These are phyloP conservation scores for Neocatenulostroma microsporum DNA, from an alignment of 2,329 filamentous ascomycete species.

Conservation along the genomic window DNA sequence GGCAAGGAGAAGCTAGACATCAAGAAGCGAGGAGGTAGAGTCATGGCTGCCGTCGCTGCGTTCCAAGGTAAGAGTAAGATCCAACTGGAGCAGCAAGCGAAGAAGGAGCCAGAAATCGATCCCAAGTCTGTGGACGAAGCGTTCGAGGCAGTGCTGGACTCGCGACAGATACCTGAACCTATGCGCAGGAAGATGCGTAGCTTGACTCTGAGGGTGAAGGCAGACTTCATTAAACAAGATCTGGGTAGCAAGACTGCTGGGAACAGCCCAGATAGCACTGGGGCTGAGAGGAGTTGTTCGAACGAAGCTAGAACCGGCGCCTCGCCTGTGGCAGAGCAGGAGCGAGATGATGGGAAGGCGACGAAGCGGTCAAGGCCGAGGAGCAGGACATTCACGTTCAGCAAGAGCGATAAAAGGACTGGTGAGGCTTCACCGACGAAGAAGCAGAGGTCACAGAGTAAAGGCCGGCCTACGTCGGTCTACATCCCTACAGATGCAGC, in stretches of 20 bases:
- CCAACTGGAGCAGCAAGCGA: slow-evolving; percentile 25
- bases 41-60: slow-evolving; percentile 57
- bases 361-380: slow-evolving; percentile 47
- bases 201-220: slow-evolving; percentile 81
- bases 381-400: slow-evolving; percentile 72
- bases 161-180: slow-evolving; percentile 86
- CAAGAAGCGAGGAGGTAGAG: slow-evolving; percentile 45
- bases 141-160: slow-evolving; percentile 60
- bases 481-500: slow-evolving; percentile 47
- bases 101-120: slow-evolving; percentile 42
- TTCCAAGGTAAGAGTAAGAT: slow-evolving; percentile 49
- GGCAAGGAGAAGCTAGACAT: slow-evolving; percentile 25
- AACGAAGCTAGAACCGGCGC: neutral
- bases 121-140: slow-evolving; percentile 52
- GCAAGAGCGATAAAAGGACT: slow-evolving; percentile 49
- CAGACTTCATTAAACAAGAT: slow-evolving; percentile 88
- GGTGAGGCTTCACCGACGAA: slow-evolving; percentile 55
- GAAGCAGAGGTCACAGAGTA: slow-evolving; percentile 58
- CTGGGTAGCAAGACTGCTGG: slow-evolving; percentile 53
- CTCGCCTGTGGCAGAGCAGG: slow-evolving; percentile 3
- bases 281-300: slow-evolving; percentile 28
- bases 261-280: slow-evolving; percentile 40
- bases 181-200: slow-evolving; percentile 93
- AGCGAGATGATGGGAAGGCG: slow-evolving; percentile 23
- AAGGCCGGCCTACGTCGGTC: slow-evolving; percentile 48